Evolutionary conservation across 805 yeast species (phyloP).

Genomic region (Metschnikowia colocasiae): DNA sequence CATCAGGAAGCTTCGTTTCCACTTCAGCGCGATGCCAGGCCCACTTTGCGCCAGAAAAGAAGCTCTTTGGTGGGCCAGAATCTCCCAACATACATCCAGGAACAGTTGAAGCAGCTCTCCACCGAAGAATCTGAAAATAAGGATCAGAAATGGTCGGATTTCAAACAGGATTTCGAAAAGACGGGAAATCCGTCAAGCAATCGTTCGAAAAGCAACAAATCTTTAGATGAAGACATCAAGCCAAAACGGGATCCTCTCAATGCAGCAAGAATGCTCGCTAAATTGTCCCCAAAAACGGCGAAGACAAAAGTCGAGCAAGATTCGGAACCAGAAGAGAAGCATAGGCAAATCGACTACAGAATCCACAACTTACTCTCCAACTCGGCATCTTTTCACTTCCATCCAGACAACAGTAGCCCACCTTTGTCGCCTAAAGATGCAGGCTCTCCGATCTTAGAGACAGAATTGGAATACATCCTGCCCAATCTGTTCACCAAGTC

Average conservation of each 20-base stretch:
- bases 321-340: not conserved
- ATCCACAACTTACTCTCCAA: slow-evolving; percentile 32
- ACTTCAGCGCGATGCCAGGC: not conserved
- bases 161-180: not conserved
- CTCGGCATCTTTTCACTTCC: slow-evolving; percentile 32
- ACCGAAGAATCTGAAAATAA: not conserved
- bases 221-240: not conserved
- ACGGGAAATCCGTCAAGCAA: not conserved
- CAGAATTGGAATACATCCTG: slow-evolving; percentile 39
- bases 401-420: slow-evolving; percentile 12
- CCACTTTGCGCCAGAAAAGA: slow-evolving; percentile 14
- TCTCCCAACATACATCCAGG: slow-evolving; percentile 34
- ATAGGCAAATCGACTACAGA: slow-evolving; percentile 16
- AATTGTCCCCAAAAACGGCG: not conserved
- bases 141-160: not conserved
- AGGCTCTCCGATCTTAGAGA: slow-evolving; percentile 19
- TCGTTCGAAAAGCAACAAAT: not conserved
- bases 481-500: slow-evolving; percentile 35
- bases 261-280: not conserved
- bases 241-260: not conserved
- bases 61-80: slow-evolving; percentile 35
- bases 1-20: not conserved
- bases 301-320: not conserved
- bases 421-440: not conserved
- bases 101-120: slow-evolving; percentile 15